phyloP scores from a whole-genome alignment of 1,284 basidiomycete species.

The Tausonia pullulans region DNA sequence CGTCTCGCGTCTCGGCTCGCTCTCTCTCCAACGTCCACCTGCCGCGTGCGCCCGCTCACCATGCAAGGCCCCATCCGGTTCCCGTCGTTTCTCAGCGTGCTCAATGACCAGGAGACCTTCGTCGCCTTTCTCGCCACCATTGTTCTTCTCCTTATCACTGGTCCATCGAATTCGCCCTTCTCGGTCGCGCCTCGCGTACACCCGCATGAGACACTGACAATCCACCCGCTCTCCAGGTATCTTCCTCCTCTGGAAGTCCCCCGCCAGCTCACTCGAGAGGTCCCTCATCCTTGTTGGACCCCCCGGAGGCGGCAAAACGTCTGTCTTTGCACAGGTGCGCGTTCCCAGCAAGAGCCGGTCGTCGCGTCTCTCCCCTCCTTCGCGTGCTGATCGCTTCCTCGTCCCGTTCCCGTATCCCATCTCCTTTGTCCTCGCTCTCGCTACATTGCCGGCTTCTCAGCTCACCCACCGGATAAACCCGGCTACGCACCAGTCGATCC shows the following conservation, averaged over 20 bases:
- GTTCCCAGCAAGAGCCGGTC: neutral
- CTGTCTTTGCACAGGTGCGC: neutral
- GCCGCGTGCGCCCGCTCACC: neutral
- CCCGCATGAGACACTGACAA: neutral
- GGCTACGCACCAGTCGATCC: neutral
- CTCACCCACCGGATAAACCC: slow-evolving; percentile 2
- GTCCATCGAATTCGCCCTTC: neutral
- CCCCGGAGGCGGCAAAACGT: slow-evolving; percentile 7
- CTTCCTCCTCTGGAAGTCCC: neutral
- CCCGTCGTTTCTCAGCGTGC: neutral
- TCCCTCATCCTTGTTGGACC: slow-evolving; percentile 15
- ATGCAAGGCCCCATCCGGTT: slow-evolving; percentile 2
- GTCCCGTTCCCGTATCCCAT: neutral
- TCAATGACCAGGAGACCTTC: slow-evolving; percentile 14
- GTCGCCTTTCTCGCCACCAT: slow-evolving; percentile 12
- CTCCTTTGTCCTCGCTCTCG: neutral
- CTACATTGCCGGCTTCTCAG: neutral
- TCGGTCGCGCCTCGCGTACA: neutral
- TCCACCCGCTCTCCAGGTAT: neutral
- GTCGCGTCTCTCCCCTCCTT: neutral
- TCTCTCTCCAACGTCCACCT: neutral
- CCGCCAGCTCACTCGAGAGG: neutral
- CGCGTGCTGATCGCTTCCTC: neutral
- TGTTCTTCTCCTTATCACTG: slow-evolving; percentile 15
- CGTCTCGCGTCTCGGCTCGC: neutral